Evolutionary conservation across 805 yeast species (phyloP), one percentile per base, ranked within the genome.

Genomic region (Barnettozyma botsteinii): DNA sequence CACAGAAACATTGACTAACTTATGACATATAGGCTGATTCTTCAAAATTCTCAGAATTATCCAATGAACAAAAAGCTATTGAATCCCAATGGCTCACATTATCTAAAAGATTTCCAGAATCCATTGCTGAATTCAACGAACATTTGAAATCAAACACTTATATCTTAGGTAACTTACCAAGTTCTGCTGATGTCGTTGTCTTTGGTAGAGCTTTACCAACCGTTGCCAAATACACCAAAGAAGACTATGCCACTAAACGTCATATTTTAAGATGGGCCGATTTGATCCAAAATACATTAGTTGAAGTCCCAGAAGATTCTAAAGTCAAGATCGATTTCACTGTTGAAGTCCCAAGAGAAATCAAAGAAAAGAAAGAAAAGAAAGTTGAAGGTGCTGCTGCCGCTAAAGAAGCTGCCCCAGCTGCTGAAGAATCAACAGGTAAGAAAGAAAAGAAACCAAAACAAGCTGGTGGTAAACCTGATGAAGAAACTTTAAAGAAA

Each of bases 251-350:
- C 35, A 63, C 71, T 35, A 69, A 70, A 61, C 84, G 97, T 73
- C 97, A 91, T 64, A 70, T 91, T 43, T 65, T 87, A 46, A 83
- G 98, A 73, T 93, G 98, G 98, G 76, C 78, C 19, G 97, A 89
- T 55, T 75, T 85, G 52, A 65, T 93, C 44, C 98, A 93, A 67
- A 76, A 80, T 56, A 66, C 79, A 25, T 61, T 77, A 48, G 70
- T 73, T 35, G 70, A 70, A 13, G 75, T 81, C 25, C 71, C 76
- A 38, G 72, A 65, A 43, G 70, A 61, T n/a, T 73, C 75, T 37
- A 69, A 77, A 52, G 57, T 85, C 47, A 57, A 49, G 33, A 61
- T 89, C 35, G 78, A 86, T 57, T 65, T 67, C 49, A 75, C 78
- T 51, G 66, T 78, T 32, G 79, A 70, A 47, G 67, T 86, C 36